Percentiles rank a stretch among this genome's conserved stretches.
These are phyloP conservation scores for Metschnikowia anglica DNA, from an alignment of 805 yeast species.

Conservation along the genomic window DNA sequence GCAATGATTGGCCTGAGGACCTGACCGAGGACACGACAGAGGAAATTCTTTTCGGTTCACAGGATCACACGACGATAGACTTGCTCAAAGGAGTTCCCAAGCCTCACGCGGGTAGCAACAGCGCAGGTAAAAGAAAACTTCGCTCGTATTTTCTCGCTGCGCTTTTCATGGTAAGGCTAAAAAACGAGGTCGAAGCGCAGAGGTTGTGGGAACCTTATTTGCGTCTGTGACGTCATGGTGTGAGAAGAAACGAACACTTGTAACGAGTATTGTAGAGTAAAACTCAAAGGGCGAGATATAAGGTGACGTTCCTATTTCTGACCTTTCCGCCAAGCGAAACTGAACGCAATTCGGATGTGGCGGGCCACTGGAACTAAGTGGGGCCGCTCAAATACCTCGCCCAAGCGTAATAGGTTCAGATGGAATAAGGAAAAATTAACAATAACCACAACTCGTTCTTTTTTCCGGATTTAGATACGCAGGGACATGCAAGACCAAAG, in stretches of 20 bases:
- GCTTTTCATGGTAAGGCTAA: constrained; percentile 16
- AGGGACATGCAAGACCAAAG: neutral
- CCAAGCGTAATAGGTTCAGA: too few species aligned
- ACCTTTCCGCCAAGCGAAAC: too few species aligned
- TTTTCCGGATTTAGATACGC: too few species aligned
- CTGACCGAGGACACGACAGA: constrained; percentile 11
- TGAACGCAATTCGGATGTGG: too few species aligned
- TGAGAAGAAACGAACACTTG: too few species aligned
- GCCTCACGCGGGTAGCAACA: neutral
- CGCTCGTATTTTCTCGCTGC: constrained; percentile 19
- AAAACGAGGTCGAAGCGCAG: constrained; percentile 3
- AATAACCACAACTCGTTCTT: too few species aligned
- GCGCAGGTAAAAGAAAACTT: constrained; percentile 2
- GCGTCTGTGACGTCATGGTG: neutral
- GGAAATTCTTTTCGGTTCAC: constrained; percentile 11
- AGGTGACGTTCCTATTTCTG: too few species aligned
- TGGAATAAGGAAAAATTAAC: neutral
- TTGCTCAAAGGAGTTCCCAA: constrained; percentile 10
- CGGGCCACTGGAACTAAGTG: too few species aligned
- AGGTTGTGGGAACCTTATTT: constrained; percentile 9
- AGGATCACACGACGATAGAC: constrained; percentile 11
- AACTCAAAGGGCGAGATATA: too few species aligned
- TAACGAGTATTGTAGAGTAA: too few species aligned
- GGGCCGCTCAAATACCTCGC: too few species aligned
- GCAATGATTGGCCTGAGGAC: neutral